Percentiles rank a stretch among this genome's conserved stretches.
These are phyloP conservation scores for Suhomyces kunorum DNA, from an alignment of 1,139 yeast genomes.

Conservation along the genomic window DNA sequence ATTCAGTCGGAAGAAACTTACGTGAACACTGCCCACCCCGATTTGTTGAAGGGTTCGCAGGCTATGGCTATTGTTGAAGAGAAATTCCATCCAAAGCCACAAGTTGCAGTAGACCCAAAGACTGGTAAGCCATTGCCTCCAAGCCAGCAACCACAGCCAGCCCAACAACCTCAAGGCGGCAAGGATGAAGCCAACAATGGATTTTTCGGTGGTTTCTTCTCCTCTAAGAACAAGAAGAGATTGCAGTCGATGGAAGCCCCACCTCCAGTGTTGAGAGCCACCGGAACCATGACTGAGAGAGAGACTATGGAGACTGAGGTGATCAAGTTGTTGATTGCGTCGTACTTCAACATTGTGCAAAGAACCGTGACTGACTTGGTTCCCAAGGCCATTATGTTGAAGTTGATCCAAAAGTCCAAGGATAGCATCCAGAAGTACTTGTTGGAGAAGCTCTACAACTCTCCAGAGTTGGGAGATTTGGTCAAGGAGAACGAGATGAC, in stretches of 20 bases:
- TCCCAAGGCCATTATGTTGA: conserved; percentile 94
- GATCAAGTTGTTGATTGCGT: conserved; percentile 83
- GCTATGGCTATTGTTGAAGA: conserved; percentile 96
- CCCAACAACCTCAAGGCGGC: conserved; percentile 27
- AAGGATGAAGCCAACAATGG: conserved; percentile 57
- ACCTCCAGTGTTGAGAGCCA: conserved; percentile 90
- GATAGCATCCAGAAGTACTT: conserved; percentile 88
- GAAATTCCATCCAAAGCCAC: conserved; percentile 79
- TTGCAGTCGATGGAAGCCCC: conserved; percentile 97
- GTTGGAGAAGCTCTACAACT: conserved; percentile 80
- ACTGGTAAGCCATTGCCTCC: conserved; percentile 77
- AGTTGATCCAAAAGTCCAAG: conserved; percentile 80
- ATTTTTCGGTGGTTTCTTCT: conserved; percentile 93
- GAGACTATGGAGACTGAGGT: conserved; percentile 97
- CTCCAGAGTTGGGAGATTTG: conserved; percentile 71
- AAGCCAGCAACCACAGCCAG: conserved; percentile 37
- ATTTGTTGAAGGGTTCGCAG: conserved; percentile 87
- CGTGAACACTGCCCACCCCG: conserved; percentile 97
- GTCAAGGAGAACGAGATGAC: conserved; percentile 92
- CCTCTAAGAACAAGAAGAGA: conserved; percentile 90
- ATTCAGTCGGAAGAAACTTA: conserved; percentile 87
- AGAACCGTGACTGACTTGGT: conserved; percentile 90
- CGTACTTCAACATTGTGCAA: conserved; percentile 90
- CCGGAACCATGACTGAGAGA: conserved; percentile 92
- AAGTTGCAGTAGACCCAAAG: conserved; percentile 86